Evolutionary conservation across 2,329 filamentous ascomycete species (phyloP), one percentile per base, ranked within the genome.

Genomic region (Erysiphe neolycopersici): DNA sequence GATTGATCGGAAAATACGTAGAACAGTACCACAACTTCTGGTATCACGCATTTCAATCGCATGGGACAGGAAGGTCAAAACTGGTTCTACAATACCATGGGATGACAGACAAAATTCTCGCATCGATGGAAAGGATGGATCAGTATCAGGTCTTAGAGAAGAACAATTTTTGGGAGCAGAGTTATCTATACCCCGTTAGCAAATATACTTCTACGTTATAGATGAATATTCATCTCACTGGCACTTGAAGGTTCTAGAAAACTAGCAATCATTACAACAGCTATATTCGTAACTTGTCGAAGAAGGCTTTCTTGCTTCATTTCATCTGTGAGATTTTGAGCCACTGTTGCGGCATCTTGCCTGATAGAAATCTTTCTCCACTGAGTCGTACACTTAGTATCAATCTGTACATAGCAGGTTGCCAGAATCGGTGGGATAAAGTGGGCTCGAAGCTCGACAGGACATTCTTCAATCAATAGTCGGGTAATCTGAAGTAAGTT

Each of bases 221-320:
- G 3, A 30, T 29, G 29, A 16, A 29, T 40, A 16, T 30, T n/a
- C 13, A 14, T 9, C 3, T 22, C 22, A 16, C 19, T 33, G 32
- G 12, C n/a, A 4, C 19, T 26, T 26, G 19, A 66, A 13, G 84
- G 80, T 56, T 92, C 85, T 18, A 98, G 66, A 52, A 95, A 75
- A 51, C 83, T 80, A 8, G 83, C 82, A 48, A 94, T 79, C 68
- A 95, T 83, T 52, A 89, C 76, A 29, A 94, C 83, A 1, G 85
- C 82, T 3, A 83, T 83, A 59, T 91, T 89, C 0, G 87, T 94
- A 42, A 95, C 68, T 57, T 94, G 84, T 17, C 89, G 74, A 39
- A 98, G 64, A 29, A 98, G 91, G 55, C 87, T 95, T 59, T 98
- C 89, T 6, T 82, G 77, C 60, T 94, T 93, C 89, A 98, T 98